Evolutionary conservation across 2,329 filamentous ascomycete species (phyloP), one percentile per base, ranked within the genome.

Genomic region (Fusarium sp.): DNA sequence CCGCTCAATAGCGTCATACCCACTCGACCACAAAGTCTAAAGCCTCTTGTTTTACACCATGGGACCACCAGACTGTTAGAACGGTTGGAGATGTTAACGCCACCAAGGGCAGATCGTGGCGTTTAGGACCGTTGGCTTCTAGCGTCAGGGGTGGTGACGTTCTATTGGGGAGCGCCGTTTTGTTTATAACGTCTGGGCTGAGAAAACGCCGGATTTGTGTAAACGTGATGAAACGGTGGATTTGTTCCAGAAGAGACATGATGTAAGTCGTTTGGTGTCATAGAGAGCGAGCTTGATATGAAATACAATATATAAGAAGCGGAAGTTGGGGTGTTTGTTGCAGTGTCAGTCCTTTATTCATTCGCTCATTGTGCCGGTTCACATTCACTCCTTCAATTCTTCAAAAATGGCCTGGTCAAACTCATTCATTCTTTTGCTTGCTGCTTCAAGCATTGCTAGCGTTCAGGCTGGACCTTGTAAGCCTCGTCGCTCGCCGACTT

Each of bases 101-200:
- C 71, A 73, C 72, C 19, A 65, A 40, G 25, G 25, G 33, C 18
- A 59, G 61, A 74, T 72, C 57, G 67, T 74, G 71, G 71, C 71
- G 71, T 64, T 56, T 68, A 52, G 46, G 46, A 47, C 58, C 53
- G 53, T 71, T 33, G 42, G 38, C n/a, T 70, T 60, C 59, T 72
- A 60, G 71, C 25, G 61, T 61, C 71, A 74, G 71, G 71, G 67
- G 60, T 12, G 32, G 30, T 71, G 64, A 46, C 54, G 28, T 44
- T 58, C 13, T 35, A 54, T 63, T 57, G 40, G 64, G 49, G 43
- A 43, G 19, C n/a, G 33, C 49, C 67, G 67, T 74, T 73, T 33
- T 42, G 13, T 33, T 56, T 60, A 58, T 42, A 67, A 74, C 67
- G 42, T 72, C 58, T 37, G 32, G 44, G 23, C 37, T 65, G 42